A percentile compares a stretch with the other conserved stretches of the same genome.
phyloP scores from a whole-genome alignment of 2,329 filamentous ascomycete species.

The Dactylellina parvicollis region DNA sequence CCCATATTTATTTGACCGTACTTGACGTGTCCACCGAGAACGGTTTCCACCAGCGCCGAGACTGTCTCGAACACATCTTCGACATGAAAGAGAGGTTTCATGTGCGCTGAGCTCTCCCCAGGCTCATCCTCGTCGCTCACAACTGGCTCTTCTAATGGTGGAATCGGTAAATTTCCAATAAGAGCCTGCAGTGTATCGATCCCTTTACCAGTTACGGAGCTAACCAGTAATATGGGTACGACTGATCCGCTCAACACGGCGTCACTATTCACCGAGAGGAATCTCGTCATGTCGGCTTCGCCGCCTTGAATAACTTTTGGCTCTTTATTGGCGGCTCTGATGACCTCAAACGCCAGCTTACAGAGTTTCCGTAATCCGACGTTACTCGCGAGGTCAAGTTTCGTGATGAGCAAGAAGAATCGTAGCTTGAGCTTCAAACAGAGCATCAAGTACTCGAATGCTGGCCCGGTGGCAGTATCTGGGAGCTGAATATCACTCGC shows the following conservation, averaged over 20 bases:
- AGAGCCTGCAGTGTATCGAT: conserved; percentile 84
- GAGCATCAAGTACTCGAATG: conserved; percentile 72
- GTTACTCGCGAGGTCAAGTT: conserved; percentile 85
- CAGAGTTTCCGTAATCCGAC: conserved; percentile 75
- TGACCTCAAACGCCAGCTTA: conserved; percentile 75
- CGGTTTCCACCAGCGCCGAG: conserved; percentile 65
- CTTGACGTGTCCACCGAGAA: conserved; percentile 85
- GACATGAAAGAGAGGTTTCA: conserved; percentile 80
- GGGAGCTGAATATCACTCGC: conserved; percentile 78
- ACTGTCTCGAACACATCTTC: conserved; percentile 77
- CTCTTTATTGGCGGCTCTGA: conserved; percentile 78
- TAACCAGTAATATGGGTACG: conserved; percentile 88
- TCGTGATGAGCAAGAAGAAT: conserved; percentile 85
- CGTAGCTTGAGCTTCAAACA: conserved; percentile 83
- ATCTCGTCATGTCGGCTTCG: conserved; percentile 57
- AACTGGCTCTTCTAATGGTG: conserved; percentile 67
- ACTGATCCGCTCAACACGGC: conserved; percentile 59
- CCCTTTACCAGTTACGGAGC: conserved; percentile 83
- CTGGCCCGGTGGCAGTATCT: conserved; percentile 70
- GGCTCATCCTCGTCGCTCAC: conserved; percentile 41
- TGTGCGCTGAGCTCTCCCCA: conserved; percentile 63
- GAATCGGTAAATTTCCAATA: conserved; percentile 78
- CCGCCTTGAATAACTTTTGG: conserved; percentile 64
- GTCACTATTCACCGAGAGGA: conserved; percentile 58
- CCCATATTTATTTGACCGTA: conserved; percentile 81